A percentile compares a stretch with the other conserved stretches of the same genome.
phyloP scores from a whole-genome alignment of 1,139 yeast genomes.

The Protomyces pachydermus region DNA sequence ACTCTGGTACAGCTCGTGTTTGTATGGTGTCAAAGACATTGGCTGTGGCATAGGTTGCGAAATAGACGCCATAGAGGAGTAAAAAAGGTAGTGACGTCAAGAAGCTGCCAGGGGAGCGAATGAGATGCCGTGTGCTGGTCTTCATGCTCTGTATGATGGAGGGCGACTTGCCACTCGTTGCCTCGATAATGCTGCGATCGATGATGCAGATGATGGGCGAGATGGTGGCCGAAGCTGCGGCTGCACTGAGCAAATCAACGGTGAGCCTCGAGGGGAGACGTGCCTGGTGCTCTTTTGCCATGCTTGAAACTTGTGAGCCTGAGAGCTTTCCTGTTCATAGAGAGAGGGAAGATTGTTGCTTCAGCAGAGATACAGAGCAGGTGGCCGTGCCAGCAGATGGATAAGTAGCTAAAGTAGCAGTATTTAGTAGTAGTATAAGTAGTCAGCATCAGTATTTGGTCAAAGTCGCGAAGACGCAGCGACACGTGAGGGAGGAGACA shows the following conservation, averaged over 20 bases:
- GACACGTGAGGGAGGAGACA: too few relatives aligned
- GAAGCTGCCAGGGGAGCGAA: conserved; percentile 3
- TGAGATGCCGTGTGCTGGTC: not conserved
- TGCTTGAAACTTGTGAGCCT: not conserved
- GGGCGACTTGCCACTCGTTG: conserved; percentile 22
- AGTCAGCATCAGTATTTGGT: too few relatives aligned
- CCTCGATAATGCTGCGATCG: conserved; percentile 27
- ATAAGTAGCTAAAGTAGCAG: too few relatives aligned
- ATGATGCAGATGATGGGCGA: conserved; percentile 26
- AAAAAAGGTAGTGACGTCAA: conserved; percentile 16
- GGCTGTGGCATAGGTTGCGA: conserved; percentile 23
- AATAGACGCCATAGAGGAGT: conserved; percentile 21
- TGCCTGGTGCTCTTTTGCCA: not conserved
- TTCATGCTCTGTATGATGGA: conserved; percentile 6
- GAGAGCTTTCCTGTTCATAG: not conserved
- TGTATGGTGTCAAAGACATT: conserved; percentile 22
- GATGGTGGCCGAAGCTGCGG: conserved; percentile 23
- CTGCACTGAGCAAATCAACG: conserved; percentile 25
- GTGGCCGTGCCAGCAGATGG: too few relatives aligned
- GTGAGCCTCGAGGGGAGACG: conserved; percentile 8
- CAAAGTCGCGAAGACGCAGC: too few relatives aligned
- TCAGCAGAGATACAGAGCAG: too few relatives aligned
- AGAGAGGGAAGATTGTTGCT: too few relatives aligned
- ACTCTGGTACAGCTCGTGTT: not conserved
- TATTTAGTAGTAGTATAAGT: too few relatives aligned